Conservation (phyloP, 2,329 filamentous ascomycete species). For the Fusarium cyanostomum region DNA sequence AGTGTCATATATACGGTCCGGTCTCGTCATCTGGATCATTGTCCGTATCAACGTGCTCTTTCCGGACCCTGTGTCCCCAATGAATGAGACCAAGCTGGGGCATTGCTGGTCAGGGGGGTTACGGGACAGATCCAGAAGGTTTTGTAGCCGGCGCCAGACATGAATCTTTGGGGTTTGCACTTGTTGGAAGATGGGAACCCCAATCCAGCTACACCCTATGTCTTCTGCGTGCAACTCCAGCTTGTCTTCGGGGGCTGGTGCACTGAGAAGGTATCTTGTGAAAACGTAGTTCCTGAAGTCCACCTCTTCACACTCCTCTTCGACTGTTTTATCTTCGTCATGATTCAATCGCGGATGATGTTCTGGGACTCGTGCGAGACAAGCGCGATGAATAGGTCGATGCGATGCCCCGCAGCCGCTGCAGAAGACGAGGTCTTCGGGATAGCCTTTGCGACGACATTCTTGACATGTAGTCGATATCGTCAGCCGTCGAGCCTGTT, state of each 20-base stretch:
- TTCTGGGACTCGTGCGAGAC: not conserved
- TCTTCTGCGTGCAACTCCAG: not conserved
- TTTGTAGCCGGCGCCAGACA: constrained; percentile 7
- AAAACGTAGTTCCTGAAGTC: constrained; percentile 2
- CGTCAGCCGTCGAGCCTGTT: not conserved
- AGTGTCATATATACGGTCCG: not conserved
- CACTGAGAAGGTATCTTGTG: not conserved
- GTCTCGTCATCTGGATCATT: constrained; percentile 12
- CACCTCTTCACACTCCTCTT: not conserved
- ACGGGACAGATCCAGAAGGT: not conserved
- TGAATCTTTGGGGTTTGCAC: not conserved
- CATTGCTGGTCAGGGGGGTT: not conserved
- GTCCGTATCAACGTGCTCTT: constrained; percentile 26
- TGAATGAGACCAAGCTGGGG: constrained; percentile 26
- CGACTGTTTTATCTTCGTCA: not conserved
- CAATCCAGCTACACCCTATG: constrained; percentile 1
- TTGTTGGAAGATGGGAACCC: not conserved
- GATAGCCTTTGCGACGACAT: not conserved
- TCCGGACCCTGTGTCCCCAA: constrained; percentile 21
- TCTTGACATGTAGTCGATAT: not conserved
- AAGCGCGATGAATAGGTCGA: not conserved
- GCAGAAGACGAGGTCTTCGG: not conserved
- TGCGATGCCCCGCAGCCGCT: not conserved
- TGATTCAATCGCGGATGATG: not conserved
- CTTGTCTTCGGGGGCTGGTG: not conserved